phyloP scores from a whole-genome alignment of 176 grass and related monocot genomes.

The Cenchrus purpureus region DNA sequence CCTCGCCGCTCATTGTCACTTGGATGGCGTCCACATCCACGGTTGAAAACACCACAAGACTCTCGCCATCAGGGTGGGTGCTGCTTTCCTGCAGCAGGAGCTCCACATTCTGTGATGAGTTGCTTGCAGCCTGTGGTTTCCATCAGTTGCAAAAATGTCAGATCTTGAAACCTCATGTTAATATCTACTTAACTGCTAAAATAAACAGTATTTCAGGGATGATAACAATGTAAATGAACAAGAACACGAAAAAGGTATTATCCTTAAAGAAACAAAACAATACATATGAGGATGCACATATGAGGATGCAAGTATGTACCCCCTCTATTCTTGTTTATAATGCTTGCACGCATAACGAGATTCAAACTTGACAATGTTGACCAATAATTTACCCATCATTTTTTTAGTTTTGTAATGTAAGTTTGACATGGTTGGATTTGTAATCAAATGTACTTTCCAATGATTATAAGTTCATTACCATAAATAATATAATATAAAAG shows the following conservation, averaged over 20 bases:
- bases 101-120: constrained; percentile 95
- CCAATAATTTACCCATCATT: too few species aligned
- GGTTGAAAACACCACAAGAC: constrained; percentile 78
- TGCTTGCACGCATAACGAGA: too few species aligned
- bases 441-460: too few species aligned
- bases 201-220: neutral
- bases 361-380: too few species aligned
- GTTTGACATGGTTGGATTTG: too few species aligned
- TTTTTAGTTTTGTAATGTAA: too few species aligned
- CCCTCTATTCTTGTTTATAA: too few species aligned
- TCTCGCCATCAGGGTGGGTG: constrained; percentile 74
- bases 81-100: constrained; percentile 99
- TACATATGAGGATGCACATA: too few species aligned
- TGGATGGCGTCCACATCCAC: constrained; percentile 92
- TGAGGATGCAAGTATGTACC: too few species aligned
- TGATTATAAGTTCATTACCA: too few species aligned
- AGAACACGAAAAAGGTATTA: neutral
- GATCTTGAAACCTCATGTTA: neutral
- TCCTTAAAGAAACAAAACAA: neutral
- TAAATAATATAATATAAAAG: too few species aligned
- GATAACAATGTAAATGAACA: neutral
- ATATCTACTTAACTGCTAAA: neutral
- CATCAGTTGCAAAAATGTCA: constrained; percentile 20
- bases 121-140: constrained; percentile 78
- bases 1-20: constrained; percentile 90